Percentiles rank a stretch among this genome's conserved stretches.
Evolutionary conservation across 1,284 basidiomycete genomes (phyloP).

Genomic region (Heterobasidion parviporum): DNA sequence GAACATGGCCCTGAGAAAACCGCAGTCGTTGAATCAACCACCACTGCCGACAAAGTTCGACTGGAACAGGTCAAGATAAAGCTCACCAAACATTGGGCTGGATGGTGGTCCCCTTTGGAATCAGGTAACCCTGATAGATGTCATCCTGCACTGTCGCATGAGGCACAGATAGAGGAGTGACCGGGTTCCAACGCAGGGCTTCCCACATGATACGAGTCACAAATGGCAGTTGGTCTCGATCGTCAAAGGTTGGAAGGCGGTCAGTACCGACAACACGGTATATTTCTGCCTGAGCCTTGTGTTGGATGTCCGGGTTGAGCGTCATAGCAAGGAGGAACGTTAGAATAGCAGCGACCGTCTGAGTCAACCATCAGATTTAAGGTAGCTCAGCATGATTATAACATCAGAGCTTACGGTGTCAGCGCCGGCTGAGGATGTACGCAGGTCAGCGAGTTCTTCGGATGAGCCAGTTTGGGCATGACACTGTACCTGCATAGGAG

Average conservation of each 20-base stretch:
- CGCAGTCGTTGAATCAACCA: background rate
- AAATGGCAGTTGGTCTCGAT: slow-evolving; percentile 2
- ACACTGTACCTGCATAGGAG: slow-evolving; percentile 9
- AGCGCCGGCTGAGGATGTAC: slow-evolving; percentile 11
- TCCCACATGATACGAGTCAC: background rate
- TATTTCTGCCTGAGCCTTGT: slow-evolving; percentile 4
- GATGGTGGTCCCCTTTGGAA: background rate
- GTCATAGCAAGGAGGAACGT: slow-evolving; percentile 3
- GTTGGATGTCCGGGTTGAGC: slow-evolving; percentile 5
- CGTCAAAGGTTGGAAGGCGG: slow-evolving; percentile 4
- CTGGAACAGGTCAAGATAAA: background rate
- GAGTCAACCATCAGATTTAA: background rate
- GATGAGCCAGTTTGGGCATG: slow-evolving; percentile 2
- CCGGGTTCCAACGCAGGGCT: background rate
- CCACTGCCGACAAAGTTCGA: background rate
- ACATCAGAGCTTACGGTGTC: slow-evolving; percentile 14
- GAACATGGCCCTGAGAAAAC: background rate
- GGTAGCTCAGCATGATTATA: no score
- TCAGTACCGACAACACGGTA: background rate
- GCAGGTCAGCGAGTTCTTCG: background rate
- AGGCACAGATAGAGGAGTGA: background rate
- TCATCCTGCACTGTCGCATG: slow-evolving; percentile 1
- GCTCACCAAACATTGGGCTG: background rate
- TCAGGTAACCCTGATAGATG: slow-evolving; percentile 6
- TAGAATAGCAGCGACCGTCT: background rate